These are phyloP conservation scores for Diutina pseudorugosa DNA, from an alignment of 1,139 yeast species.

Conservation along the genomic window DNA sequence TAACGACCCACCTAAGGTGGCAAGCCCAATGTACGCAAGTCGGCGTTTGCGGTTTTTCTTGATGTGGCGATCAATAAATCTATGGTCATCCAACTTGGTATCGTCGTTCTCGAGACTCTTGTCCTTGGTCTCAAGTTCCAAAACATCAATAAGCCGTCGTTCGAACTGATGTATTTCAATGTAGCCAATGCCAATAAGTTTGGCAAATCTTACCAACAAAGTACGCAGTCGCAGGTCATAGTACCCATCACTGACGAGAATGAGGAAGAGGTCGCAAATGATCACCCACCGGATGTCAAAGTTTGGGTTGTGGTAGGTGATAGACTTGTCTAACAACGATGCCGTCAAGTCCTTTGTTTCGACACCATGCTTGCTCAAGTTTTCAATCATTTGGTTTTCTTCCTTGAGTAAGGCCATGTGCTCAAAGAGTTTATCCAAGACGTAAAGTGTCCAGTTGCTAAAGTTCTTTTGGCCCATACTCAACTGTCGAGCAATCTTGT, in stretches of 20 bases:
- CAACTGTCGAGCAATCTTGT: conserved; percentile 44
- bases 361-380: conserved; percentile 73
- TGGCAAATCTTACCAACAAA: conserved; percentile 54
- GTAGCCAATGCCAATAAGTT: conserved; percentile 39
- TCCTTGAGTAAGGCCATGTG: conserved; percentile 66
- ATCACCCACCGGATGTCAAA: conserved; percentile 89
- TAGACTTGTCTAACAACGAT: conserved; percentile 34
- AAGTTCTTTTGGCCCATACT: conserved; percentile 67
- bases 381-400: conserved; percentile 83
- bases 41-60: conserved; percentile 54
- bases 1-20: conserved; percentile 93
- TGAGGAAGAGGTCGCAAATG: conserved; percentile 76
- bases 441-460: conserved; percentile 75
- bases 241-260: conserved; percentile 70
- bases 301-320: conserved; percentile 9
- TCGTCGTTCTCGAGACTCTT: conserved; percentile 41
- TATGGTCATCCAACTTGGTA: conserved; percentile 67
- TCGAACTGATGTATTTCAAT: conserved; percentile 83
- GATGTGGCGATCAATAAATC: conserved; percentile 57
- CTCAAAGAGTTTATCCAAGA: conserved; percentile 61
- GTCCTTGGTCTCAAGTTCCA: conserved; percentile 69
- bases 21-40: conserved; percentile 82
- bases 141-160: conserved; percentile 75
- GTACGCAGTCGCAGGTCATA: conserved; percentile 87
- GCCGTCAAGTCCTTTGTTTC: conserved; percentile 58